Conservation (phyloP, 75 land plant species). For the Azolla pinnata region DNA sequence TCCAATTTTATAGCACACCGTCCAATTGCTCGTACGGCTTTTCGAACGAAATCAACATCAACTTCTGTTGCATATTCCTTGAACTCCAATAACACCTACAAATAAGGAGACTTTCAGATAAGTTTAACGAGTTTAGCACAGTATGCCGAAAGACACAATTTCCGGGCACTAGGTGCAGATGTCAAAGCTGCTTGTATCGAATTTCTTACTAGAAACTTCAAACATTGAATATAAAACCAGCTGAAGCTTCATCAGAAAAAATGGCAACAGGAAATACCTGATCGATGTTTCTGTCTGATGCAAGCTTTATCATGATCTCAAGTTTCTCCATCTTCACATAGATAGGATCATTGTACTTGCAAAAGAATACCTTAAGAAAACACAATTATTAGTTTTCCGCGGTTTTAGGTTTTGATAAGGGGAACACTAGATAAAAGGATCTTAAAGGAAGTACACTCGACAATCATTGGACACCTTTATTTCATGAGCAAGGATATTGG, state of each 20-base stretch:
- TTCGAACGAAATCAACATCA: slow-evolving; percentile 98
- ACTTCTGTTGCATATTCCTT: slow-evolving; percentile 99
- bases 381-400: not conserved
- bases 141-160: too few species aligned
- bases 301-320: slow-evolving; percentile 99
- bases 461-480: slow-evolving; percentile 57
- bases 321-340: slow-evolving; percentile 99
- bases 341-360: slow-evolving; percentile 99
- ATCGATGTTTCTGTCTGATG: slow-evolving; percentile 95
- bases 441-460: slow-evolving; percentile 1
- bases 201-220: not conserved
- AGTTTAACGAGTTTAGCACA: too few species aligned
- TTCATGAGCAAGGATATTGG: slow-evolving; percentile 98
- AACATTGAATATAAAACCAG: too few species aligned
- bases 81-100: slow-evolving; percentile 88
- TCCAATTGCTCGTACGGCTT: slow-evolving; percentile 99
- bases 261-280: slow-evolving; percentile 44
- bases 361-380: slow-evolving; percentile 86
- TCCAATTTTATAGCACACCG: slow-evolving; percentile 98
- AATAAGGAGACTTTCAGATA: too few species aligned
- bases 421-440: slow-evolving; percentile 1
- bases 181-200: too few species aligned
- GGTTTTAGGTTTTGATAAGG: too few species aligned
- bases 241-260: not conserved
- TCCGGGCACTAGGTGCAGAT: too few species aligned